Percentiles rank a stretch among this genome's conserved stretches.
These are phyloP conservation scores for Ajuga chamaepitys DNA, from an alignment of 257 asterid species.

Conservation along the genomic window DNA sequence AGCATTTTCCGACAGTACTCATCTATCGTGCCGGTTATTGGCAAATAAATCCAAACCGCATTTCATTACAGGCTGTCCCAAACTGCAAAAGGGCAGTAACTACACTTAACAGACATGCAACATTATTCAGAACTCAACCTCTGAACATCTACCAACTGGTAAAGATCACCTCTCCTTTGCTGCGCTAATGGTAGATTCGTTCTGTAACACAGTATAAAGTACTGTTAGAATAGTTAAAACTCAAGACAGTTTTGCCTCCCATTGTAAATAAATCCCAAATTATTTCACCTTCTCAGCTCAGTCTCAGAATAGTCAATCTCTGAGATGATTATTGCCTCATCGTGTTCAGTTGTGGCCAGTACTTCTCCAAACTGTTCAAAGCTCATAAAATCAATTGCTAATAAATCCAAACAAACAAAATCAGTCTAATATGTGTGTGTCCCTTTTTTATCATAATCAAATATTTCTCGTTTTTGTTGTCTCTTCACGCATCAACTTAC, in stretches of 20 bases:
- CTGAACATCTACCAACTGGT: conserved; percentile 84
- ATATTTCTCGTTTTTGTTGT: too few relatives aligned
- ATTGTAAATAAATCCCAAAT: not conserved
- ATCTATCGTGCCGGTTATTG: too few relatives aligned
- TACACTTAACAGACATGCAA: not conserved
- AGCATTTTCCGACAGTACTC: too few relatives aligned
- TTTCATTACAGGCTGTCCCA: not conserved
- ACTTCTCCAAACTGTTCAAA: conserved; percentile 80
- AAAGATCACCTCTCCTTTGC: conserved; percentile 92
- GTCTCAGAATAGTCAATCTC: conserved; percentile 80
- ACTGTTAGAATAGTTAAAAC: not conserved
- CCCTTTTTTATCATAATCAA: too few relatives aligned
- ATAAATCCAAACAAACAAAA: not conserved
- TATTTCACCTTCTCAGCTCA: conserved; percentile 66
- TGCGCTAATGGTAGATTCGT: conserved; percentile 78
- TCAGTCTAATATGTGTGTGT: not conserved
- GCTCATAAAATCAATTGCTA: not conserved
- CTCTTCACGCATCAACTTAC: conserved; percentile 49
- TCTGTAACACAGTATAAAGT: conserved; percentile 26
- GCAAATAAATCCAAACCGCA: not conserved
- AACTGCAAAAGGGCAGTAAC: not conserved
- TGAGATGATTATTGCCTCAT: conserved; percentile 63
- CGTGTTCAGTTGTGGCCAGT: conserved; percentile 76
- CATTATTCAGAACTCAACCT: conserved; percentile 38
- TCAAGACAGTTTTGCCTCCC: not conserved